These are phyloP conservation scores for Penicillium sclerotiorum DNA, from an alignment of 2,329 filamentous ascomycete genomes.

Conservation along the genomic window DNA sequence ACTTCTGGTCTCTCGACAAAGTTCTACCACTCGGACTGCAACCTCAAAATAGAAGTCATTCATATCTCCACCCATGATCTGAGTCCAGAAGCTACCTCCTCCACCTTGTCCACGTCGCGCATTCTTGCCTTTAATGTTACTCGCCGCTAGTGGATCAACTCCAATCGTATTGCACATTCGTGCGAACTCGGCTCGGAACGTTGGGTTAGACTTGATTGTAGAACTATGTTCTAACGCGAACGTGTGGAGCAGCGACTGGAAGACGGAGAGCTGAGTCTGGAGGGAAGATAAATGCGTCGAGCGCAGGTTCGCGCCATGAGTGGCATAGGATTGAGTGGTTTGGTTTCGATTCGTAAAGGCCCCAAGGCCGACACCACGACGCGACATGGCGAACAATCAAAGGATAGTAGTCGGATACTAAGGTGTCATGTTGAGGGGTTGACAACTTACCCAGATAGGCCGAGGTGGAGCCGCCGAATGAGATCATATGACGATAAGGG, in stretches of 20 bases:
- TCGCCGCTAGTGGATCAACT: conserved; percentile 86
- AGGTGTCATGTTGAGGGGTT: background rate
- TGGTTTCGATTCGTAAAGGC: conserved; percentile 86
- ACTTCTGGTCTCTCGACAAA: conserved; percentile 79
- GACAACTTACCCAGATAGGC: background rate
- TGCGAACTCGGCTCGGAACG: conserved; percentile 94
- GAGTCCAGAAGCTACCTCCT: conserved; percentile 80
- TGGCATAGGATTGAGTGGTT: conserved; percentile 85
- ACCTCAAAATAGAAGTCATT: conserved; percentile 99
- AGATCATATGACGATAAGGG: conserved; percentile 22
- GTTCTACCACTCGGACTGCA: conserved; percentile 90
- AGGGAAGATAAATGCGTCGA: conserved; percentile 81
- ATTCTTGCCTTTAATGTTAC: conserved; percentile 54
- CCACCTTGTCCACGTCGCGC: conserved; percentile 48
- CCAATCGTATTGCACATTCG: conserved; percentile 98
- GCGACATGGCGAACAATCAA: conserved; percentile 41
- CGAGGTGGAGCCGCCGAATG: conserved; percentile 13
- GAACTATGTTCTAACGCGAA: conserved; percentile 94
- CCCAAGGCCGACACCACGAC: conserved; percentile 77
- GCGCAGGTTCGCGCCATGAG: conserved; percentile 85
- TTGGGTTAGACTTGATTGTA: conserved; percentile 93
- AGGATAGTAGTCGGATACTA: background rate
- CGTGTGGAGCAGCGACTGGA: conserved; percentile 91
- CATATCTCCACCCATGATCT: conserved; percentile 85
- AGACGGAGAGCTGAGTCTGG: conserved; percentile 90